These are phyloP conservation scores for Emmonsia crescens DNA, from an alignment of 2,329 filamentous ascomycete genomes.

Conservation along the genomic window DNA sequence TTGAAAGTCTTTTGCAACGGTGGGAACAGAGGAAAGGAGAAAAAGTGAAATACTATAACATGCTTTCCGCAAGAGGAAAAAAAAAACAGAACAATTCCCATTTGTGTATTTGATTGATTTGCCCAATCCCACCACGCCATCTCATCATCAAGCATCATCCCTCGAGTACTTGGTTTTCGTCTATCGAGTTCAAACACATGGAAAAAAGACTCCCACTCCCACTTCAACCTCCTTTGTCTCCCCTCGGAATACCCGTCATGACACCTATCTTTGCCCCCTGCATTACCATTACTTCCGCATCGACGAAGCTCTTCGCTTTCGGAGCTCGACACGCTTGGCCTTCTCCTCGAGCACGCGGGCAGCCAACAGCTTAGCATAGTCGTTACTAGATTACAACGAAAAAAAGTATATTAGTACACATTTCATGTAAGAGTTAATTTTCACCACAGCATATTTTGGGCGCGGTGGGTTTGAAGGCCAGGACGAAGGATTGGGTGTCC, in stretches of 20 bases:
- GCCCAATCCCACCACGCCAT: not conserved
- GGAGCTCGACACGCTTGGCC: conserved; percentile 80
- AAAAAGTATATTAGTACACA: conserved; percentile 26
- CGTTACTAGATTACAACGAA: conserved; percentile 51
- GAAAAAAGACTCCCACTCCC: conserved; percentile 2
- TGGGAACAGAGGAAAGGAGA: not conserved
- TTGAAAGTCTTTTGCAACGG: not conserved
- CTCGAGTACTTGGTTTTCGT: conserved; percentile 1
- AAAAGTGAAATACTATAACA: conserved; percentile 6
- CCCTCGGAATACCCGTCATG: not conserved
- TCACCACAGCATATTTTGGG: not conserved
- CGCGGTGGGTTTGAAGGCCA: not conserved
- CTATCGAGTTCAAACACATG: conserved; percentile 5
- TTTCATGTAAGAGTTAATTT: not conserved
- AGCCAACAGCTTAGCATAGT: conserved; percentile 92
- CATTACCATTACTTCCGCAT: conserved; percentile 61
- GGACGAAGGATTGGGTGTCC: conserved; percentile 5
- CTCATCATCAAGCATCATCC: conserved; percentile 1
- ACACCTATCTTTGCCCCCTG: not conserved
- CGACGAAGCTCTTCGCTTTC: conserved; percentile 94
- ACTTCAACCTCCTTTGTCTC: not conserved
- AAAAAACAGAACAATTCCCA: not conserved
- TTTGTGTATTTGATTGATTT: conserved; percentile 4
- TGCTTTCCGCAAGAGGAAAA: not conserved
- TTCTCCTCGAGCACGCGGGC: conserved; percentile 97